These are phyloP conservation scores for Themeda triandra DNA, from an alignment of 176 grass and related monocot species.

Conservation along the genomic window DNA sequence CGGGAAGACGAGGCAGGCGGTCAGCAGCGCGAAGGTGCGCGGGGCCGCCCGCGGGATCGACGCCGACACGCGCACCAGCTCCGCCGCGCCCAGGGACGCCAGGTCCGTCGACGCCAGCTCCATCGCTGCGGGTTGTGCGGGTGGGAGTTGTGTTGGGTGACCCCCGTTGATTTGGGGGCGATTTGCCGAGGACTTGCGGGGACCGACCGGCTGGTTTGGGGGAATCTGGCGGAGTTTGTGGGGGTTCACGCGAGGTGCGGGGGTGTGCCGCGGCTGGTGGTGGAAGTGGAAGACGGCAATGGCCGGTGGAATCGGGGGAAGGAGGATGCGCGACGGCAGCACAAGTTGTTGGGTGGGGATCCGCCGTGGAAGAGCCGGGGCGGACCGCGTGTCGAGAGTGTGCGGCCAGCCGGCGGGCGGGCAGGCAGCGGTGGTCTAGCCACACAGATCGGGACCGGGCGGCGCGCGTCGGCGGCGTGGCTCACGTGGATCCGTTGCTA, in stretches of 20 bases:
- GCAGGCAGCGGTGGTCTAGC: neutral
- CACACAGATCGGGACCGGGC: neutral
- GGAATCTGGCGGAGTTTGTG: neutral
- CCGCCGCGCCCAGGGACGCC: constrained; percentile 50
- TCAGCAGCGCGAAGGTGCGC: constrained; percentile 77
- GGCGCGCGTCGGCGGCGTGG: neutral
- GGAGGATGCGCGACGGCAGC: neutral
- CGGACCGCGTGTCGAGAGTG: neutral
- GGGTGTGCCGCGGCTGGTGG: neutral
- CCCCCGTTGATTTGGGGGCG: neutral
- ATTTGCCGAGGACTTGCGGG: neutral
- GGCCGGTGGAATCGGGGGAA: neutral
- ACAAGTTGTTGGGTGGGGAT: neutral
- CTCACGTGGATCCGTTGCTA: neutral
- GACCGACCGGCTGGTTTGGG: neutral
- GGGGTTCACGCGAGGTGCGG: neutral
- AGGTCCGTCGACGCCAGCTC: constrained; percentile 58
- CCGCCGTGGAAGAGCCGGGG: neutral
- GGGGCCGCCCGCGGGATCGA: constrained; percentile 67
- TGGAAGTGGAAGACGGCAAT: neutral
- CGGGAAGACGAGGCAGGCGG: constrained; percentile 80
- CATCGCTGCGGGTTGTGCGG: neutral
- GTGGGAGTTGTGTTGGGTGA: neutral
- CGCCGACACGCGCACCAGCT: constrained; percentile 66
- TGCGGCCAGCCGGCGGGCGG: neutral